Base-by-base conservation (phyloP, 1,139 yeast species). In the Candida sanyaensis region DNA sequence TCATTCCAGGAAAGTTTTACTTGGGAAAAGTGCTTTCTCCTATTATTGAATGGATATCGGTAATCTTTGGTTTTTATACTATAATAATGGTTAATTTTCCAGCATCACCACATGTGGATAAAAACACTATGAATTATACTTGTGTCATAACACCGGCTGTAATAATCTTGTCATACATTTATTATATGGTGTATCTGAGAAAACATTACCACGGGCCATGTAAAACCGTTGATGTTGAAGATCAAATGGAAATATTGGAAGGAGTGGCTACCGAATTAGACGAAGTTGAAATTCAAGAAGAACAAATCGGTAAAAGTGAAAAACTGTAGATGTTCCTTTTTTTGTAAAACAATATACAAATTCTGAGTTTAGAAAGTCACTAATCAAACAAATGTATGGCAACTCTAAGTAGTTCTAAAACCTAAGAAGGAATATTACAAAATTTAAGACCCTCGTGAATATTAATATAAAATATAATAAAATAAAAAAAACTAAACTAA, bases 1-100 rank as follows among this genome's bases (percentile, higher is more conserved):
- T 84, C 60, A 70, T 65, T 24, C 88, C 88, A 0, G 91, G 91
- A 10, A 75, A 80, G 5, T 85, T 85, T 60, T 79, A 80, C 61
- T 65, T 83, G 52, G 91, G 90, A 31, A 63, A 66, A 8, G 51
- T 66, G 12, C 57, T 71, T 71, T 71, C 24, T 49, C 60, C 33
- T 51, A 67, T 28, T 64, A 68, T 49, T 17, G 49, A 28, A 49
- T 57, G 26, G 55, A 50, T 57, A 9, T 55, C 72, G 1, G 59
- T 60, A 6, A 30, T 53, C 4, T 70, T 71, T 70, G 56, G 65
- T 32, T 52, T 45, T 3, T 70, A 59, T 52, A 68, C 66, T 12
- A 65, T 77, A 37, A 56, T 69, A 21, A 58, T 75, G 65, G 57
- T 58, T 27, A 73, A 75, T 78, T 69, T 70, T 57, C 75, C 75